Evolutionary conservation across 2,329 filamentous ascomycete genomes (phyloP).

Genomic region (Aureobasidium mangrovei): DNA sequence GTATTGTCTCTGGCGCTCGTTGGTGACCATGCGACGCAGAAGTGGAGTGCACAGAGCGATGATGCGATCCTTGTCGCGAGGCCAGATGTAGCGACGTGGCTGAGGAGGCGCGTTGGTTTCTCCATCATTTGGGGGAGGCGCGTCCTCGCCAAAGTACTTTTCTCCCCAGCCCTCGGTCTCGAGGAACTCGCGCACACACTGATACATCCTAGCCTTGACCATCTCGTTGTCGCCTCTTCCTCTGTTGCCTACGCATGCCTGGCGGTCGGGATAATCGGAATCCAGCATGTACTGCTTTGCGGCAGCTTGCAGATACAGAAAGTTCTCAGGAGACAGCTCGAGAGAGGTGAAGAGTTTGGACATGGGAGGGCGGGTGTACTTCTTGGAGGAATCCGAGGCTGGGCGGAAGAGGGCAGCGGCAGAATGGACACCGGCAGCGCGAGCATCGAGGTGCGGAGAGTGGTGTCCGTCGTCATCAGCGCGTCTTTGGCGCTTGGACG

Average conservation of each 20-base stretch:
- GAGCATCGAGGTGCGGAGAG: constrained; percentile 29
- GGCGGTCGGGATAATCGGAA: constrained; percentile 44
- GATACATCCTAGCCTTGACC: constrained; percentile 48
- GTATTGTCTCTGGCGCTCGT: constrained; percentile 50
- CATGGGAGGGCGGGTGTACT: constrained; percentile 50
- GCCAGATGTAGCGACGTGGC: constrained; percentile 41
- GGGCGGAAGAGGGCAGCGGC: constrained; percentile 31
- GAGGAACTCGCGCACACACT: constrained; percentile 48
- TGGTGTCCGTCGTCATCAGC: neutral
- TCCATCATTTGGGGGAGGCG: constrained; percentile 19
- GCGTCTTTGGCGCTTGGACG: constrained; percentile 10
- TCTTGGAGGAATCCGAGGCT: constrained; percentile 40
- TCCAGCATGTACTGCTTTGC: constrained; percentile 52
- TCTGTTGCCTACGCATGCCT: constrained; percentile 49
- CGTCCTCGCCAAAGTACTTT: constrained; percentile 37
- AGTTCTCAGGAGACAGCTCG: constrained; percentile 48
- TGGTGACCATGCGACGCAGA: constrained; percentile 50
- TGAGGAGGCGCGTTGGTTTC: constrained; percentile 11
- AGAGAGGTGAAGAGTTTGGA: constrained; percentile 49
- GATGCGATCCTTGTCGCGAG: constrained; percentile 46
- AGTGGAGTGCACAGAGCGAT: constrained; percentile 50
- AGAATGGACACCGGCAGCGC: constrained; percentile 42
- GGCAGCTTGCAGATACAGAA: constrained; percentile 46
- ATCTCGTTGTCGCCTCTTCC: constrained; percentile 40
- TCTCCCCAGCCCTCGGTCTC: constrained; percentile 31